Conservation (phyloP, 345 rosid genomes). For the Populus tremula region DNA sequence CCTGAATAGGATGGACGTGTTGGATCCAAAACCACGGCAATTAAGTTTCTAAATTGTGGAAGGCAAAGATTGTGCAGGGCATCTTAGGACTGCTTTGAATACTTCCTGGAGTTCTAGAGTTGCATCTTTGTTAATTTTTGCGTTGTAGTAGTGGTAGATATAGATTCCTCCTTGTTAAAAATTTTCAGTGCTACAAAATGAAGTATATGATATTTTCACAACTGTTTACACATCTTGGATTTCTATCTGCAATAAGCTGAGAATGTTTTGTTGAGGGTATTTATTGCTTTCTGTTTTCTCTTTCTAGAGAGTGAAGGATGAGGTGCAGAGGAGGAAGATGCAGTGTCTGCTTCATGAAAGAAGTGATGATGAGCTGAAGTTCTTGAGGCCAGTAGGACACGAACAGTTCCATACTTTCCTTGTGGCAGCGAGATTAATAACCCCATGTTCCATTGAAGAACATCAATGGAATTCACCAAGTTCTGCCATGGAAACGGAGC, state of each 20-base stretch:
- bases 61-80: background rate
- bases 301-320: conserved; percentile 73
- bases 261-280: background rate
- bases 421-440: conserved; percentile 26
- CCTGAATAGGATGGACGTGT: background rate
- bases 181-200: background rate
- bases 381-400: conserved; percentile 46
- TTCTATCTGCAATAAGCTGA: background rate
- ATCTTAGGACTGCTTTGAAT: background rate
- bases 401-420: conserved; percentile 58
- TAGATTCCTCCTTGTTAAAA: background rate
- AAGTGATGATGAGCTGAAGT: conserved; percentile 28
- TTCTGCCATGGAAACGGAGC: conserved; percentile 20
- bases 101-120: too few species aligned
- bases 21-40: background rate
- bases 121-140: too few species aligned
- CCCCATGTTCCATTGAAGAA: conserved; percentile 24
- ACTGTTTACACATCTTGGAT: background rate
- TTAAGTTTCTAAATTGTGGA: background rate
- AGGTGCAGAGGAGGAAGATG: conserved; percentile 58
- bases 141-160: background rate
- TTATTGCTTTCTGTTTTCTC: background rate
- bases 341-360: conserved; percentile 23
- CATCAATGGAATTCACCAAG: conserved; percentile 10
- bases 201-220: background rate